Base-by-base conservation (phyloP, 495 filamentous ascomycete species). In the Trichocladium uniseriatum region DNA sequence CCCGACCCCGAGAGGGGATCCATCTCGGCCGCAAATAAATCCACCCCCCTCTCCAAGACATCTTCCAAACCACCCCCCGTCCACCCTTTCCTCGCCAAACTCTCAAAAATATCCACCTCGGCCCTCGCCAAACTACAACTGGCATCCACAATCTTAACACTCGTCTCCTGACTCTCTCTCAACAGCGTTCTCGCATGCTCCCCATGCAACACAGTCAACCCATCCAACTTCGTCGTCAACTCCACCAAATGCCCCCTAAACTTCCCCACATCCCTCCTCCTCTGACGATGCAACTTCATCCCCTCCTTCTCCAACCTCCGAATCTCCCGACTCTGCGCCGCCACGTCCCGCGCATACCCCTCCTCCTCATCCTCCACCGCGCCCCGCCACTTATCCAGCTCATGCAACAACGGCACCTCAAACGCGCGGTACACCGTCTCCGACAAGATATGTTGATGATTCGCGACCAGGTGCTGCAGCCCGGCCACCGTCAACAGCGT, bases 41-140 rank as follows among this genome's bases (percentile, higher is more conserved):
- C 79, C 38, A 69, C 63, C n/a, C 78, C 78, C 53, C 69, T 73
- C 48, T 81, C 78, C 16, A 83, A 60, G 18, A 83, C 52, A 22
- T 83, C 79, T 34, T 81, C 79, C 18, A 83, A 59, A 0, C 79
- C 79, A 22, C 79, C 79, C 9, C 79, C 80, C 20, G 69, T 75
- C 79, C 79, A 83, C 4, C 79, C 79, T 50, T 83, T 83, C 43
- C 77, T 60, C 36, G 79, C 79, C 47, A 83, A 58, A 18, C 75
- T 71, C 63, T 83, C 79, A 55, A 81, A 83, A 41, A 83, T 81
- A 50, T 83, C 79, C 6, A 82, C 72, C 62, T 83, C 79, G 38
- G 79, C 79, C 18, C 79, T 69, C 19, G 81, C 79, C 5, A 83
- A 66, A 38, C 72, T 71, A 37, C 78, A 79, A 20, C 76, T 74